Evolutionary conservation across 2,329 filamentous ascomycete genomes (phyloP).

Genomic region (Penicillium decumbens): DNA sequence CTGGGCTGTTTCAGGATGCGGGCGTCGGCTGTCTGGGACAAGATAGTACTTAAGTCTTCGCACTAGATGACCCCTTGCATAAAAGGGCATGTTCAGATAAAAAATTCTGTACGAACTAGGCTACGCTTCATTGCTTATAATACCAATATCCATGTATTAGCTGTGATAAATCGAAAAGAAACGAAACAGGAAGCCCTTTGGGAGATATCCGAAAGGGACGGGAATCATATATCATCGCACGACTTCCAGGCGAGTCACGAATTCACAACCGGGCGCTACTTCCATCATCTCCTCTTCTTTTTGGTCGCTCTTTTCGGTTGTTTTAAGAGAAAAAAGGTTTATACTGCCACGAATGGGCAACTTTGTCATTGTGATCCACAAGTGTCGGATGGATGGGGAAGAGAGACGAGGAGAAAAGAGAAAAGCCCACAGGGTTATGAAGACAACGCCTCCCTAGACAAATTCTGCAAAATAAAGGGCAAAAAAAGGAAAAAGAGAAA

Average conservation of each 20-base stretch:
- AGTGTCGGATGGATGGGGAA: slow-evolving; percentile 13
- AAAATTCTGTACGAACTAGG: too few species aligned
- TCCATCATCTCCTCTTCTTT: slow-evolving; percentile 8
- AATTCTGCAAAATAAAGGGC: slow-evolving; percentile 40
- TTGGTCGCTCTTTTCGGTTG: slow-evolving; percentile 8
- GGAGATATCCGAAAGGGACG: slow-evolving; percentile 23
- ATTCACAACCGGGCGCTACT: slow-evolving; percentile 14
- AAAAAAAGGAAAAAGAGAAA: slow-evolving; percentile 27
- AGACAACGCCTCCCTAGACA: slow-evolving; percentile 45
- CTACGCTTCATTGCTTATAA: neutral
- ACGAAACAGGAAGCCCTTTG: slow-evolving; percentile 24
- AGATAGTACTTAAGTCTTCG: neutral
- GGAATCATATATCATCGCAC: slow-evolving; percentile 31
- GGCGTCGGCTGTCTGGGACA: neutral
- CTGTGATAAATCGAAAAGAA: slow-evolving; percentile 28
- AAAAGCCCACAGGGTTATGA: slow-evolving; percentile 40
- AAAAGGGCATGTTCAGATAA: neutral
- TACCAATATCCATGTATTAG: slow-evolving; percentile 27
- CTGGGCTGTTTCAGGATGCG: neutral
- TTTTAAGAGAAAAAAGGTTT: slow-evolving; percentile 6
- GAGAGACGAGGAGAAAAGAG: slow-evolving; percentile 24
- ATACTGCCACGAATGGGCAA: slow-evolving; percentile 22
- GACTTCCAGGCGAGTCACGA: slow-evolving; percentile 3
- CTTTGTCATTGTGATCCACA: slow-evolving; percentile 29
- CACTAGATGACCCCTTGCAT: neutral